Evolutionary conservation across 441 rosid genomes (phyloP).

Genomic region (Gossypium gossypioides): DNA sequence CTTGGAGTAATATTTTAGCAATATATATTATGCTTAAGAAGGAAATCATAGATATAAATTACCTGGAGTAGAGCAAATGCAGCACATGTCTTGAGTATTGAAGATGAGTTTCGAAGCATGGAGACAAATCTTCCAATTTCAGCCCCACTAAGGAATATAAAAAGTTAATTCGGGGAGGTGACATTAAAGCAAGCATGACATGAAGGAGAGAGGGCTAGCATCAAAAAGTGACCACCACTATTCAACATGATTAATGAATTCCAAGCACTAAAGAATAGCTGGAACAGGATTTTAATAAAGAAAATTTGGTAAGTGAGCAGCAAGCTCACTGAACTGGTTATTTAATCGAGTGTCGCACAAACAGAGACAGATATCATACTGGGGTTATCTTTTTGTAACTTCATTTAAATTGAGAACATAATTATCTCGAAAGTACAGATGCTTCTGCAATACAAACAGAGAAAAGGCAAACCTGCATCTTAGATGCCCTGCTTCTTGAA

Average conservation of each 20-base stretch:
- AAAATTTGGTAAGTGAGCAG: background rate
- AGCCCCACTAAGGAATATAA: slow-evolving; percentile 50
- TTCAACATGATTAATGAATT: background rate
- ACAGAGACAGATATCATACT: background rate
- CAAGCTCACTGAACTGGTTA: background rate
- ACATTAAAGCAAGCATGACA: background rate
- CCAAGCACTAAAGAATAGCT: background rate
- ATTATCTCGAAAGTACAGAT: background rate
- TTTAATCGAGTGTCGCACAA: background rate
- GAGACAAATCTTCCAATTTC: slow-evolving; percentile 86
- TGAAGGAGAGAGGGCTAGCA: background rate
- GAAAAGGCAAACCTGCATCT: slow-evolving; percentile 69
- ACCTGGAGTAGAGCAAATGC: slow-evolving; percentile 98
- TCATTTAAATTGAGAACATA: background rate
- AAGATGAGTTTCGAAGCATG: slow-evolving; percentile 73
- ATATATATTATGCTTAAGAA: background rate
- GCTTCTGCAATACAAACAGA: background rate
- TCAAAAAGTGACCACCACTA: background rate
- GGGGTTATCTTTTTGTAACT: background rate
- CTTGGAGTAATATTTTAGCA: background rate
- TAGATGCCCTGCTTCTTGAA: slow-evolving; percentile 91
- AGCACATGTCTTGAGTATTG: slow-evolving; percentile 76
- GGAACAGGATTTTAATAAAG: background rate
- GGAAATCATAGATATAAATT: slow-evolving; percentile 1
- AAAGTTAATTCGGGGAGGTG: slow-evolving; percentile 1